phyloP scores from a whole-genome alignment of 805 yeast genomes.

The Aciculoconidium aculeatum region DNA sequence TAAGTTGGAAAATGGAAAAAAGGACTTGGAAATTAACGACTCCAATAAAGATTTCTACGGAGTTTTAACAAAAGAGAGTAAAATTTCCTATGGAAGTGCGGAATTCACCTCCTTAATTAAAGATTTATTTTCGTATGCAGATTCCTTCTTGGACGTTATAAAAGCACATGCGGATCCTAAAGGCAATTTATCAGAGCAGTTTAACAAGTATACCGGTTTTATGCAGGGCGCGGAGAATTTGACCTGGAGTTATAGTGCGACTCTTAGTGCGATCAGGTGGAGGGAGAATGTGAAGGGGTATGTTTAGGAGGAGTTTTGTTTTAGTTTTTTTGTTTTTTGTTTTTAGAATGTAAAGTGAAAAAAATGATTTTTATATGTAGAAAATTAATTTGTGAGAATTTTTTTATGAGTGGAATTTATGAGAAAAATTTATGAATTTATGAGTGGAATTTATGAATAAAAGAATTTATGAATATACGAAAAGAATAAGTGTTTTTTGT shows the following conservation, averaged over 20 bases:
- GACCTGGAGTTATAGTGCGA: constrained; percentile 87
- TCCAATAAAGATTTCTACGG: constrained; percentile 25
- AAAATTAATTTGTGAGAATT: no score
- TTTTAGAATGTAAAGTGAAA: no score
- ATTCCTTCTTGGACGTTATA: constrained; percentile 58
- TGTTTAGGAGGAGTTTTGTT: no score
- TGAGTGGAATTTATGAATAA: no score
- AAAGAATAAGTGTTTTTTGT: no score
- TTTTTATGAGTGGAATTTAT: no score
- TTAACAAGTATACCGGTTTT: constrained; percentile 71
- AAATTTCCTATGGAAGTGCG: constrained; percentile 32
- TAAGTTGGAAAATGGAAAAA: constrained; percentile 31
- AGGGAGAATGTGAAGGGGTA: constrained; percentile 49
- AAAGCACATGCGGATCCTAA: constrained; percentile 55
- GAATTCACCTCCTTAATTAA: constrained; percentile 43
- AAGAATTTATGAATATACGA: no score
- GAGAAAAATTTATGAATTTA: no score
- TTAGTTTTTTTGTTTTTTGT: constrained; percentile 2
- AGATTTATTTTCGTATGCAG: constrained; percentile 51
- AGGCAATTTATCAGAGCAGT: constrained; percentile 85
- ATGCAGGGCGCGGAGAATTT: constrained; percentile 84
- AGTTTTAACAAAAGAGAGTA: constrained; percentile 13
- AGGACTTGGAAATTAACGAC: constrained; percentile 40
- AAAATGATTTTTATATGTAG: no score
- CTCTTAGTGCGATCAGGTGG: constrained; percentile 65